These are phyloP conservation scores for Cryptococcus sp. DNA, from an alignment of 1,284 basidiomycete genomes.

Conservation along the genomic window DNA sequence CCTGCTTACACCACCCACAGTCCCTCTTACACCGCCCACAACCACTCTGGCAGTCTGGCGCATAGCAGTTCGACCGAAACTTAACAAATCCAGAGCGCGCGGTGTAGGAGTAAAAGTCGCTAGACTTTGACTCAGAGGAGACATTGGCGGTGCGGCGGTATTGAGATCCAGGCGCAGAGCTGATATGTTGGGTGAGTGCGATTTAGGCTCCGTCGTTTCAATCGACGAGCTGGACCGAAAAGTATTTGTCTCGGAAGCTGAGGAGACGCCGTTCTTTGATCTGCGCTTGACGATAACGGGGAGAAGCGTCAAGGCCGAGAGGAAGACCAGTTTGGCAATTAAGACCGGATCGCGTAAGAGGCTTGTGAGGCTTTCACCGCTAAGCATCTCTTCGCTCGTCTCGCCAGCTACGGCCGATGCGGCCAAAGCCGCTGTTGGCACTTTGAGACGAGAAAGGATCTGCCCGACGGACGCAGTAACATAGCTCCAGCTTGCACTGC, in stretches of 20 bases:
- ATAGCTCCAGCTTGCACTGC: slow-evolving; percentile 73
- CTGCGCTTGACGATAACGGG: slow-evolving; percentile 52
- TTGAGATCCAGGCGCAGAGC: slow-evolving; percentile 7
- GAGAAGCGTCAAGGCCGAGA: slow-evolving; percentile 49
- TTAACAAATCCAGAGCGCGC: slow-evolving; percentile 44
- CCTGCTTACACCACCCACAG: slow-evolving; percentile 16
- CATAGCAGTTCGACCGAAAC: slow-evolving; percentile 39
- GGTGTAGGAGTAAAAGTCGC: slow-evolving; percentile 48
- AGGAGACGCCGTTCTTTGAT: neutral
- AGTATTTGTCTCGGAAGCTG: neutral
- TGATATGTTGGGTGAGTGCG: slow-evolving; percentile 9
- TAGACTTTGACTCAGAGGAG: slow-evolving; percentile 36
- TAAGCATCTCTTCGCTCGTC: slow-evolving; percentile 4
- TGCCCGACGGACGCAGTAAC: slow-evolving; percentile 52
- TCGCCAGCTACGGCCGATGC: slow-evolving; percentile 8
- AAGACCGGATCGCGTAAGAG: slow-evolving; percentile 52
- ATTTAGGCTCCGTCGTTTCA: slow-evolving; percentile 3
- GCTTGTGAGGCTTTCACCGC: slow-evolving; percentile 49
- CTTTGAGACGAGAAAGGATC: slow-evolving; percentile 47
- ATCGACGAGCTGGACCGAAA: slow-evolving; percentile 2
- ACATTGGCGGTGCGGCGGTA: slow-evolving; percentile 23
- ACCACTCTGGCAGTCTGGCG: slow-evolving; percentile 34
- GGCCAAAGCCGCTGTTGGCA: slow-evolving; percentile 24
- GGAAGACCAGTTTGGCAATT: slow-evolving; percentile 51
- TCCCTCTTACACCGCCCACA: slow-evolving; percentile 12